Percentiles rank a stretch among this genome's conserved stretches.
Evolutionary conservation across 2,329 filamentous ascomycete species (phyloP).

Genomic region (Fusarium tjaetaba): DNA sequence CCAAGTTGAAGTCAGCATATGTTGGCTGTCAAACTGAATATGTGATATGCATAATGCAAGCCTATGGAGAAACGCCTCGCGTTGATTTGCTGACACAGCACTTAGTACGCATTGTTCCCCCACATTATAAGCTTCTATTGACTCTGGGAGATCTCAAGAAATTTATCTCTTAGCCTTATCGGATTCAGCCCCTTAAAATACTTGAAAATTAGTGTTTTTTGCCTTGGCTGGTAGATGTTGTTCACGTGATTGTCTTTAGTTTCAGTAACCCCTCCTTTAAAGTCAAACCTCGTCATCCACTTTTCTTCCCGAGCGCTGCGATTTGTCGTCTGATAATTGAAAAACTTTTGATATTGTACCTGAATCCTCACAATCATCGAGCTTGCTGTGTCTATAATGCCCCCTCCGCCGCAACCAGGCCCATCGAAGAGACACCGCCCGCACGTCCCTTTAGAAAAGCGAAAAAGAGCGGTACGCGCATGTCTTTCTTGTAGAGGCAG

Average conservation of each 20-base stretch:
- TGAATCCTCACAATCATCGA: neutral
- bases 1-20: neutral
- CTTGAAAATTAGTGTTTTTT: neutral
- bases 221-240: neutral
- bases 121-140: neutral
- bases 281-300: neutral
- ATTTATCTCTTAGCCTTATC: neutral
- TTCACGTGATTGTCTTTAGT: neutral
- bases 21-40: neutral
- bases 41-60: neutral
- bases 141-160: neutral
- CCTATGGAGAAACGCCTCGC: neutral
- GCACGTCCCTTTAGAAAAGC: neutral
- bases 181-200: neutral
- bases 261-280: neutral
- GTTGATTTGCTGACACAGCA: neutral
- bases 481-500: neutral
- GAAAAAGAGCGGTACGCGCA: neutral
- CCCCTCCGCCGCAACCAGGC: neutral
- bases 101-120: neutral
- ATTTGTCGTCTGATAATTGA: neutral
- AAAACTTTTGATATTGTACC: neutral
- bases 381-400: neutral
- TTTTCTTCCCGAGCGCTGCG: neutral
- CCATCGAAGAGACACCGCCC: neutral